A percentile compares a stretch with the other conserved stretches of the same genome.
These are phyloP conservation scores for Tolypocladium pustulatum DNA, from an alignment of 2,329 filamentous ascomycete species.

Conservation along the genomic window DNA sequence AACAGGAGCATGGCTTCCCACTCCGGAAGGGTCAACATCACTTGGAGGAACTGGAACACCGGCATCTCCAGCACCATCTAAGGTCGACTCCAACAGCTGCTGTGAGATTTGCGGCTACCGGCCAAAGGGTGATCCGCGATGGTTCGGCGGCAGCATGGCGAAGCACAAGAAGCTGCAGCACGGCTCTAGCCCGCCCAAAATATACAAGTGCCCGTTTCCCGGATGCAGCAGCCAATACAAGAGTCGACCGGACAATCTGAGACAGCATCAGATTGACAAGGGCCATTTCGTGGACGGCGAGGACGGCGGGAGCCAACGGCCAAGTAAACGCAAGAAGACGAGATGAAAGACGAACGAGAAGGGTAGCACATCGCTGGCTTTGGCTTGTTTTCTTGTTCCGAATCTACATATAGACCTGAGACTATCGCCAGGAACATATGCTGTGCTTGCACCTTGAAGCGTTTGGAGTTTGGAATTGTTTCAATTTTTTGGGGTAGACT, in stretches of 20 bases:
- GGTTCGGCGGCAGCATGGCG: constrained; percentile 48
- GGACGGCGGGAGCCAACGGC: constrained; percentile 22
- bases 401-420: neutral
- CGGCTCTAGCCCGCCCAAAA: constrained; percentile 34
- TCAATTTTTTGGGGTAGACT: neutral
- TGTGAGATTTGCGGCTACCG: constrained; percentile 45
- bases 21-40: neutral
- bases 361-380: neutral
- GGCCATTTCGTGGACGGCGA: constrained; percentile 39
- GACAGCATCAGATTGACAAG: constrained; percentile 47
- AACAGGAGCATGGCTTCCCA: neutral
- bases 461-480: neutral
- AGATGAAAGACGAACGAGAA: constrained; percentile 1
- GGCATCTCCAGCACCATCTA: neutral
- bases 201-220: constrained; percentile 42
- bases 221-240: constrained; percentile 45
- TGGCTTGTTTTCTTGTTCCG: neutral
- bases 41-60: neutral
- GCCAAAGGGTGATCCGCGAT: constrained; percentile 44
- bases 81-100: constrained; percentile 31
- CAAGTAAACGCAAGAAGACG: constrained; percentile 37
- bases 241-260: constrained; percentile 44
- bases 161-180: constrained; percentile 48
- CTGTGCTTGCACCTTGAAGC: neutral
- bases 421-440: neutral